Evolutionary conservation across 2,329 filamentous ascomycete genomes (phyloP).

Genomic region (Blumeria graminis): DNA sequence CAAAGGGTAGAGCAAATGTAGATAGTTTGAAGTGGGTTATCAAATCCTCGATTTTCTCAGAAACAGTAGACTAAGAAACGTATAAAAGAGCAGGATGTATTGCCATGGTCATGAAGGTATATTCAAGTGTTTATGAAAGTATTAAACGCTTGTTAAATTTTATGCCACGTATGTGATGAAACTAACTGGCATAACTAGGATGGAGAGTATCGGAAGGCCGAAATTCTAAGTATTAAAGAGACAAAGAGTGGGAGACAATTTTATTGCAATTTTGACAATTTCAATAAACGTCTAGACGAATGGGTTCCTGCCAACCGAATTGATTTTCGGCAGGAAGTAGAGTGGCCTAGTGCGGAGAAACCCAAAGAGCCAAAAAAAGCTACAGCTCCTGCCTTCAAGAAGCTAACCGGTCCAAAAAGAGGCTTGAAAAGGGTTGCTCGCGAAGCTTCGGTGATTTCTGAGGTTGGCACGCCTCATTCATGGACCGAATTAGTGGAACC

Average conservation of each 20-base stretch:
- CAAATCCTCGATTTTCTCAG: constrained; percentile 2
- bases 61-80: constrained; percentile 5
- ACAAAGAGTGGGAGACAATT: constrained; percentile 51
- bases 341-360: constrained; percentile 73
- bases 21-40: constrained; percentile 50
- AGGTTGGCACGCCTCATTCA: constrained; percentile 12
- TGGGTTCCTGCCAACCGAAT: constrained; percentile 71
- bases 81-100: constrained; percentile 15
- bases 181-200: constrained; percentile 25
- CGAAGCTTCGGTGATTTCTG: constrained; percentile 14
- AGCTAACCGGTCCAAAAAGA: constrained; percentile 16
- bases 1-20: constrained; percentile 65
- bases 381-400: constrained; percentile 21
- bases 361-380: constrained; percentile 57
- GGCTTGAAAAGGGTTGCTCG: constrained; percentile 18
- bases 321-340: constrained; percentile 72
- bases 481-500: constrained; percentile 14
- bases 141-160: background rate
- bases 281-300: constrained; percentile 26
- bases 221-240: constrained; percentile 85
- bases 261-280: constrained; percentile 15
- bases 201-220: constrained; percentile 69
- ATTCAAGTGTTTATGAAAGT: constrained; percentile 1
- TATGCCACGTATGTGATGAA: background rate
- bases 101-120: constrained; percentile 16